Evolutionary conservation across 129 eudicot genomes (phyloP).

Genomic region (Chrysanthemum makinoi): DNA sequence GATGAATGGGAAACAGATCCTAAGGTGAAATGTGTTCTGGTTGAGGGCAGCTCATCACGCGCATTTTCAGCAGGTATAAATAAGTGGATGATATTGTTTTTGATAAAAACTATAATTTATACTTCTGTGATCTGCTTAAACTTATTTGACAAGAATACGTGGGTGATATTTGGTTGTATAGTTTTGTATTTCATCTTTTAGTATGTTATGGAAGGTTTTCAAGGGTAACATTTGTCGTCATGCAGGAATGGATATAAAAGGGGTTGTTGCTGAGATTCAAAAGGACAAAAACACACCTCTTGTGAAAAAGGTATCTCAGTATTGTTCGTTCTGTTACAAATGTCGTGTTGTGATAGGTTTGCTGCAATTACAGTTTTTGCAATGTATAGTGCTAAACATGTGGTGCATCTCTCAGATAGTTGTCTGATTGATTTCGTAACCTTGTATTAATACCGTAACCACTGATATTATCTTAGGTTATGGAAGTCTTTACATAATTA

Average conservation of each 20-base stretch:
- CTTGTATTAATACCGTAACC: conserved; percentile 1
- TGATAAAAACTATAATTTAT: too few relatives aligned
- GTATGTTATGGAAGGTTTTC: conserved; percentile 31
- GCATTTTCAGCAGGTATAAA: conserved; percentile 89
- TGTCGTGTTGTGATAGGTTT: conserved; percentile 18
- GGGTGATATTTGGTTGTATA: not conserved
- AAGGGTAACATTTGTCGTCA: conserved; percentile 47
- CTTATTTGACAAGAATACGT: too few relatives aligned
- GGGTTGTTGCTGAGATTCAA: conserved; percentile 95
- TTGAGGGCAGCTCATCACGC: conserved; percentile 88
- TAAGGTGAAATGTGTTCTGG: conserved; percentile 76
- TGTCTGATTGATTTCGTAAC: conserved; percentile 4
- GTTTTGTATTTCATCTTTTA: conserved; percentile 5
- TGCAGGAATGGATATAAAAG: conserved; percentile 99
- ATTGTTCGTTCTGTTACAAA: conserved; percentile 6
- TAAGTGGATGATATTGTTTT: not conserved
- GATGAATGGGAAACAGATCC: conserved; percentile 94
- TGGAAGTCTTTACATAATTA: not conserved
- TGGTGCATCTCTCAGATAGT: conserved; percentile 12
- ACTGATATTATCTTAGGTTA: not conserved
- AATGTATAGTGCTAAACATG: conserved; percentile 1
- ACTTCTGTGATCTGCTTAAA: too few relatives aligned
- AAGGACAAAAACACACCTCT: conserved; percentile 93
- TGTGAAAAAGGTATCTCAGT: conserved; percentile 69
- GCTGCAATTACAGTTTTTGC: conserved; percentile 9